Percentiles rank a stretch among this genome's conserved stretches.
These are phyloP conservation scores for Bromus sterilis DNA, from an alignment of 176 grass and related monocot species.

Conservation along the genomic window DNA sequence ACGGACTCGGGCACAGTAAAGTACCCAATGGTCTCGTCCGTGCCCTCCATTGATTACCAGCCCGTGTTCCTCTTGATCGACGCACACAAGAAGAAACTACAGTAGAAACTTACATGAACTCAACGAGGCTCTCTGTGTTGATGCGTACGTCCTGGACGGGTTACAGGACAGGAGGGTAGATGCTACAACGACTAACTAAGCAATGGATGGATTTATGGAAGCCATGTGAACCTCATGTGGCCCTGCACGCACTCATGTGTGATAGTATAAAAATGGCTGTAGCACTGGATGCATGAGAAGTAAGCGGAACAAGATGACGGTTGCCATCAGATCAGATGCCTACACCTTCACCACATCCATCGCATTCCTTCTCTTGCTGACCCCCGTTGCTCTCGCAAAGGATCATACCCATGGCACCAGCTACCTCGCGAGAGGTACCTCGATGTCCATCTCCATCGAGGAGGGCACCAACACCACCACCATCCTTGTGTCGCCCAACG, in stretches of 20 bases:
- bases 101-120: too few relatives aligned
- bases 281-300: background rate
- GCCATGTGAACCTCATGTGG: background rate
- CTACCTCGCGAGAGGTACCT: conserved; percentile 17
- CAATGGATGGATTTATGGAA: background rate
- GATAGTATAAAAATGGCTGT: background rate
- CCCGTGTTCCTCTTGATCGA: too few relatives aligned
- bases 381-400: background rate
- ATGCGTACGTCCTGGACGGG: too few relatives aligned
- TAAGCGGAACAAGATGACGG: background rate
- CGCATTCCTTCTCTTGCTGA: background rate
- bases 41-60: too few relatives aligned
- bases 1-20: too few relatives aligned
- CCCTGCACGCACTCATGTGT: background rate
- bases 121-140: too few relatives aligned
- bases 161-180: too few relatives aligned
- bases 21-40: too few relatives aligned
- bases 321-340: background rate
- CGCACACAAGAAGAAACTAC: too few relatives aligned
- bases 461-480: background rate
- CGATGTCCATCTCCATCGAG: background rate
- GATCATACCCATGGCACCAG: background rate
- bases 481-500: conserved; percentile 35
- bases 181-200: background rate
- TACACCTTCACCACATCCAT: background rate